Conservation (phyloP, 495 filamentous ascomycete genomes). For the Usnea hakonensis region DNA sequence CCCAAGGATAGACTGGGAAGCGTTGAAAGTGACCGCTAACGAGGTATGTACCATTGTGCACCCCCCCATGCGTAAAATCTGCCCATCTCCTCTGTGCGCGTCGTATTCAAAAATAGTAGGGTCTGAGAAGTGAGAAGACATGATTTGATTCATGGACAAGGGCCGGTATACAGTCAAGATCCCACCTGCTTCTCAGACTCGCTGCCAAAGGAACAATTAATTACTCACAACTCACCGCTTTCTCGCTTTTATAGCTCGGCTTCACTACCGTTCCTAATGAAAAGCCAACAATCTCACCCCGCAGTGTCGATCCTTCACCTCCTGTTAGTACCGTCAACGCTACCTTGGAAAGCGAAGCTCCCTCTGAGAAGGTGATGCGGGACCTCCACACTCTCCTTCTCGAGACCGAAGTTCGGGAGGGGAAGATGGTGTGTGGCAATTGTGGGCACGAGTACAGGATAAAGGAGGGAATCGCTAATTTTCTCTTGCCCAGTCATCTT, state of each 20-base stretch:
- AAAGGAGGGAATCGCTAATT: conserved; percentile 93
- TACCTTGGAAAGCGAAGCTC: conserved; percentile 39
- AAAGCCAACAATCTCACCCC: conserved; percentile 22
- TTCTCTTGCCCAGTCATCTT: conserved; percentile 85
- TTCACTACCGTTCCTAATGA: conserved; percentile 68
- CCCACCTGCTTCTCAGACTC: background rate
- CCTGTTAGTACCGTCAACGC: background rate
- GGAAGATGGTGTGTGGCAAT: conserved; percentile 80
- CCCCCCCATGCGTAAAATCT: background rate
- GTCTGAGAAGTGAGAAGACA: too few species aligned
- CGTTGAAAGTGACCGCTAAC: conserved; percentile 58
- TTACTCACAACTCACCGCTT: background rate
- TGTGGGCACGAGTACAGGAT: conserved; percentile 91
- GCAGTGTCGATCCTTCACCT: background rate
- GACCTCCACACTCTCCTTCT: conserved; percentile 78
- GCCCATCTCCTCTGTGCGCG: background rate
- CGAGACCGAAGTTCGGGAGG: conserved; percentile 82
- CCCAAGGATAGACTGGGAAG: conserved; percentile 82
- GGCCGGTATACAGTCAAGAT: too few species aligned
- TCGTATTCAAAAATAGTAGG: too few species aligned
- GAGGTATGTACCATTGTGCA: conserved; percentile 53
- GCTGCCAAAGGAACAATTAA: background rate
- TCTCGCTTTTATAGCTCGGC: conserved; percentile 54
- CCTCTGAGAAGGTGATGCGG: conserved; percentile 56
- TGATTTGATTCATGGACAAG: too few species aligned